phyloP scores from a whole-genome alignment of 129 eudicot species.

The Cynara cardunculus region DNA sequence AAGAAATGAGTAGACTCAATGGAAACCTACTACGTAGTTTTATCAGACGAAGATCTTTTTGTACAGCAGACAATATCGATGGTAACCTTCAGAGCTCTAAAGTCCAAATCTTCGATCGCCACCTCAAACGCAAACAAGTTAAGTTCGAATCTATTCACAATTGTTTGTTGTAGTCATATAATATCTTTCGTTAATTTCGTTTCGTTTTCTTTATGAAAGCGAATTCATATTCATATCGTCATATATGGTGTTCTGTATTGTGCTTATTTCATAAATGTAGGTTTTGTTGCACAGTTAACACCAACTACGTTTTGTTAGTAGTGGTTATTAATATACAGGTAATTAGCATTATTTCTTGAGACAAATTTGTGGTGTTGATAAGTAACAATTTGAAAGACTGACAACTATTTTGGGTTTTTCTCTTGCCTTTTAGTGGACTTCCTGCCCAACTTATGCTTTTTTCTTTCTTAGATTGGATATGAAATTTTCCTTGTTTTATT shows the following conservation, averaged over 20 bases:
- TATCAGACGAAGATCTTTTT: constrained; percentile 35
- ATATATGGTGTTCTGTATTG: background rate
- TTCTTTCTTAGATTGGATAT: background rate
- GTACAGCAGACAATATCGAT: constrained; percentile 30
- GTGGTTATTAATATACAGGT: no score
- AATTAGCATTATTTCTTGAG: no score
- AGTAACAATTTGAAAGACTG: background rate
- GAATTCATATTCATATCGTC: background rate
- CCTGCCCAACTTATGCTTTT: background rate
- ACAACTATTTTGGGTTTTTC: background rate
- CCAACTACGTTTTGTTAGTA: no score
- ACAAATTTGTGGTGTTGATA: background rate
- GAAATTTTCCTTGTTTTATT: no score
- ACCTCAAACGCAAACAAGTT: constrained; percentile 79
- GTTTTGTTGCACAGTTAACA: no score
- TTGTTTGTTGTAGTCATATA: background rate
- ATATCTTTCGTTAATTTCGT: background rate
- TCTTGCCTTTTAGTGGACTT: background rate
- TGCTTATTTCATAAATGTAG: background rate
- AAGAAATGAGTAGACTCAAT: constrained; percentile 8
- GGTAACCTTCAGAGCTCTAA: constrained; percentile 37
- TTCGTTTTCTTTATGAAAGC: no score
- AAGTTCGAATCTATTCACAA: background rate
- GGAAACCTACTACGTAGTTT: background rate
- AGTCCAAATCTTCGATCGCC: constrained; percentile 73